These are phyloP conservation scores for Camellia granthamiana DNA, from an alignment of 148 eudicot species.

Conservation along the genomic window DNA sequence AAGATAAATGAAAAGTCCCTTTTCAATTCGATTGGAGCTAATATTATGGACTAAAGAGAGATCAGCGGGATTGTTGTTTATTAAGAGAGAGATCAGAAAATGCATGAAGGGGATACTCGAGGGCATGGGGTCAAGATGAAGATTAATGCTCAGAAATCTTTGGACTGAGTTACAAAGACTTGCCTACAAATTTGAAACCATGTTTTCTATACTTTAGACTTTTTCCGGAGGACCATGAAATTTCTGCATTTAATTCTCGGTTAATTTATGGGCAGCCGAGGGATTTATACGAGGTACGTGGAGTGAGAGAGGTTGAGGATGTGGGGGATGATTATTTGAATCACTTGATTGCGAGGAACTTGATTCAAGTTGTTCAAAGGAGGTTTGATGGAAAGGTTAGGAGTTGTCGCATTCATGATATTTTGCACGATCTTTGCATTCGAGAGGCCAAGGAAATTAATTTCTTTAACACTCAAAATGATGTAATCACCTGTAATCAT, in stretches of 20 bases:
- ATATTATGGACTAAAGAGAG: no score
- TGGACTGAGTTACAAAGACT: conserved; percentile 11
- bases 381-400: conserved; percentile 5
- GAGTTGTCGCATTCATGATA: conserved; percentile 8
- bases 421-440: conserved; percentile 13
- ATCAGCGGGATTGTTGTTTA: background rate
- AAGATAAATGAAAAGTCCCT: no score
- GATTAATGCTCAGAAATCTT: background rate
- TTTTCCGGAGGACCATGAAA: conserved; percentile 10
- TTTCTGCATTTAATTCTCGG: background rate
- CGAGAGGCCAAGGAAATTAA: background rate
- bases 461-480: background rate
- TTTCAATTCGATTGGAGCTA: no score
- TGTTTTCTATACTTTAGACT: conserved; percentile 8
- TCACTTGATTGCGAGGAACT: conserved; percentile 1
- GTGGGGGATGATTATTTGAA: background rate
- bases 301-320: background rate
- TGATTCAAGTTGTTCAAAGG: conserved; percentile 10
- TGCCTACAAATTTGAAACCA: background rate
- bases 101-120: conserved; percentile 9
- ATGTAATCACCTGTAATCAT: background rate
- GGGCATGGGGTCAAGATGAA: background rate
- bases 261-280: conserved; percentile 2
- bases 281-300: background rate
- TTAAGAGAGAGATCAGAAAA: background rate